A percentile compares a stretch with the other conserved stretches of the same genome.
Conservation (phyloP, 306 rosid species). For the Castanospermum australe region DNA sequence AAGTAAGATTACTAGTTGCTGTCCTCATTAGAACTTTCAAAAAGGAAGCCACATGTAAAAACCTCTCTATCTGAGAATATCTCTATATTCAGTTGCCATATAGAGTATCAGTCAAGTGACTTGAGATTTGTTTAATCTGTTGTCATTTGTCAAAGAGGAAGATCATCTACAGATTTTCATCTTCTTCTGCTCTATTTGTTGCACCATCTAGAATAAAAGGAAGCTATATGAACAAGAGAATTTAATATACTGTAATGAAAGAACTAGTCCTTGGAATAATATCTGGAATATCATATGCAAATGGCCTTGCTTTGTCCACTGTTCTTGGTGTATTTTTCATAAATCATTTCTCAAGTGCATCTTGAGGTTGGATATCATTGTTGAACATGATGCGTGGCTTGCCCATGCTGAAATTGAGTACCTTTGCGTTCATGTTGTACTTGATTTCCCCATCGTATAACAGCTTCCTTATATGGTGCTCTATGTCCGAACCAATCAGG, state of each 20-base stretch:
- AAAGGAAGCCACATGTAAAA: too few relatives aligned
- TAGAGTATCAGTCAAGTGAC: not conserved
- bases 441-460: slow-evolving; percentile 37
- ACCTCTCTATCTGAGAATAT: too few relatives aligned
- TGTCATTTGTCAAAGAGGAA: not conserved
- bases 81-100: not conserved
- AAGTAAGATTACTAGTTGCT: not conserved
- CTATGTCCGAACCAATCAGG: slow-evolving; percentile 90
- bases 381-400: slow-evolving; percentile 83
- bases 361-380: slow-evolving; percentile 53
- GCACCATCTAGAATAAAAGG: not conserved
- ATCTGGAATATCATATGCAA: slow-evolving; percentile 9
- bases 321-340: not conserved
- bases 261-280: not conserved
- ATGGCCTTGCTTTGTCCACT: not conserved
- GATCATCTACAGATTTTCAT: not conserved
- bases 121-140: not conserved
- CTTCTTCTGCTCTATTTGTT: not conserved
- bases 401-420: slow-evolving; percentile 98
- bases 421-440: slow-evolving; percentile 85
- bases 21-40: not conserved
- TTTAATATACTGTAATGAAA: not conserved
- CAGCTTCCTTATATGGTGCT: slow-evolving; percentile 54
- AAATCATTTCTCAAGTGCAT: slow-evolving; percentile 35
- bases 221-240: not conserved